Percentiles rank a stretch among this genome's conserved stretches.
phyloP scores from a whole-genome alignment of 257 asterid genomes.

The Solanum clarkiae region DNA sequence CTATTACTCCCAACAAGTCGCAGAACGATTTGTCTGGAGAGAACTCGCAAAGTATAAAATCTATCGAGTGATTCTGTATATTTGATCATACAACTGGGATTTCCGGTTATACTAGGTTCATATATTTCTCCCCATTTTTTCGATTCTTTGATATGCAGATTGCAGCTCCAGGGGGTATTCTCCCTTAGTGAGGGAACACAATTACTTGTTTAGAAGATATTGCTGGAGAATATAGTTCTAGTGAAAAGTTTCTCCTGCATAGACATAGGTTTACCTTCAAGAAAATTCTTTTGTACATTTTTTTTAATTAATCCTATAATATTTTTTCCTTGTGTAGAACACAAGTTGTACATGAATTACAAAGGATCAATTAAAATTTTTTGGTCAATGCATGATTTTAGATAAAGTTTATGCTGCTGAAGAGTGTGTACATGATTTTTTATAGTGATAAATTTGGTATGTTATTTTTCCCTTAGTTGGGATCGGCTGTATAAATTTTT shows the following conservation, averaged over 20 bases:
- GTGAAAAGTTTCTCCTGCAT: constrained; percentile 10
- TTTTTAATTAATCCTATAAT: background rate
- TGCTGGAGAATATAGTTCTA: constrained; percentile 5
- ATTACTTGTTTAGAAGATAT: constrained; percentile 10
- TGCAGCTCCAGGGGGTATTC: constrained; percentile 4
- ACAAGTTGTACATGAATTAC: constrained; percentile 21
- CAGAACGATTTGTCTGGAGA: constrained; percentile 47
- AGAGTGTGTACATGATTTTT: background rate
- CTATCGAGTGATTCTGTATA: constrained; percentile 7
- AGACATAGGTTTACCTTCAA: constrained; percentile 7
- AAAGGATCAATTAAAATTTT: constrained; percentile 13
- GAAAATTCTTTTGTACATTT: constrained; percentile 7
- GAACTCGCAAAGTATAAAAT: constrained; percentile 18
- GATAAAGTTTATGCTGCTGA: background rate
- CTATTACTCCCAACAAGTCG: constrained; percentile 40
- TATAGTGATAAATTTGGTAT: background rate
- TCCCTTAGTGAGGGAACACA: constrained; percentile 4
- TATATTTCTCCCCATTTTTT: constrained; percentile 2
- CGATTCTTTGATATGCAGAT: constrained; percentile 21
- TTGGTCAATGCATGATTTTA: constrained; percentile 4
- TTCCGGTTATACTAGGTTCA: constrained; percentile 14
- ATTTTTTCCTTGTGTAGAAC: constrained; percentile 1
- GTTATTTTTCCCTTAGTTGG: background rate
- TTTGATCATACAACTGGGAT: background rate
- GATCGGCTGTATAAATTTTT: too few relatives aligned